phyloP scores from a whole-genome alignment of 1,284 basidiomycete genomes.

The Cutaneotrichosporon cutaneum region DNA sequence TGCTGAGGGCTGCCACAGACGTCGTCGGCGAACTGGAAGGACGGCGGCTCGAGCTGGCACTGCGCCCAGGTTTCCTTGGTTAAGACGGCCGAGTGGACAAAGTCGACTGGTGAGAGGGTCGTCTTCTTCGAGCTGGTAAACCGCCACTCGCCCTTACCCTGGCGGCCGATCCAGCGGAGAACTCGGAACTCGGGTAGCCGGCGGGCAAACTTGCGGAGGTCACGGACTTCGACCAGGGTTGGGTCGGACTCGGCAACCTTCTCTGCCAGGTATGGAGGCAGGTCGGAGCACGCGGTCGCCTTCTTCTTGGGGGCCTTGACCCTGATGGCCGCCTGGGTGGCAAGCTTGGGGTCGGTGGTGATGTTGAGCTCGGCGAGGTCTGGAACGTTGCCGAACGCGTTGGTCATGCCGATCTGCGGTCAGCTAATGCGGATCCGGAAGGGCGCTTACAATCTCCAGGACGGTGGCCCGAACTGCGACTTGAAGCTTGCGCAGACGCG shows the following conservation, averaged over 20 bases:
- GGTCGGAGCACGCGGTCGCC: not conserved
- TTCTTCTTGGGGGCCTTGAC: conserved; percentile 16
- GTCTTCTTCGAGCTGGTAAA: conserved; percentile 25
- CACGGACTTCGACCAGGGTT: conserved; percentile 29
- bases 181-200: conserved; percentile 29
- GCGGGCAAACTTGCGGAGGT: conserved; percentile 35
- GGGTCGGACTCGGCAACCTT: conserved; percentile 25
- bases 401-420: conserved; percentile 24
- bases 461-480: conserved; percentile 22
- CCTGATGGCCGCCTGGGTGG: conserved; percentile 11
- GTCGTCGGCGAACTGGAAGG: conserved; percentile 22
- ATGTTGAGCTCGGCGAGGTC: conserved; percentile 26
- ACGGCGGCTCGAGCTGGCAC: conserved; percentile 24
- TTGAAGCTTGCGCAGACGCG: conserved; percentile 23
- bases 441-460: conserved; percentile 24
- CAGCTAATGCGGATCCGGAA: not conserved
- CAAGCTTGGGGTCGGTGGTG: conserved; percentile 21
- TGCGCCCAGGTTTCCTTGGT: conserved; percentile 24
- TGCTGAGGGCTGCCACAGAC: not conserved
- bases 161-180: conserved; percentile 33
- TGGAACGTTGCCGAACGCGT: conserved; percentile 24
- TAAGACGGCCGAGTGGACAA: conserved; percentile 25
- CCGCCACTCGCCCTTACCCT: conserved; percentile 36
- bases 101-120: conserved; percentile 26
- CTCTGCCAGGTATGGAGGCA: conserved; percentile 19